Percentiles rank a stretch among this genome's conserved stretches.
Evolutionary conservation across 1,139 yeast genomes (phyloP).

Genomic region (Magnusiomyces ingens): DNA sequence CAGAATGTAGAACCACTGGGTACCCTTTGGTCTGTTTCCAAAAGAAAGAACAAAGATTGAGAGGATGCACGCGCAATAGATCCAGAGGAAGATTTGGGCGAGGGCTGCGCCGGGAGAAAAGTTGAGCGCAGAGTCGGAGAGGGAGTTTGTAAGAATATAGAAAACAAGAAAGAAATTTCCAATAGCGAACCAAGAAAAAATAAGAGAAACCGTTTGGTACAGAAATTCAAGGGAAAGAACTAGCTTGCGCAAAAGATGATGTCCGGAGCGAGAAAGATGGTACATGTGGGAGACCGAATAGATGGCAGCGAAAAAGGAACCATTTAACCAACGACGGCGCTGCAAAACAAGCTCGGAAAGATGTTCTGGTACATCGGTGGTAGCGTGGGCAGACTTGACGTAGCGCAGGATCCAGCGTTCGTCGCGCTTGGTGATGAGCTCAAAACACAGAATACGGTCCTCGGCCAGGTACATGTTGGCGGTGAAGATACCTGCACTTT

Average conservation of each 20-base stretch:
- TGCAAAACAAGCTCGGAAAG: conserved; percentile 69
- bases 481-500: conserved; percentile 61
- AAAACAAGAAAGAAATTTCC: conserved; percentile 74
- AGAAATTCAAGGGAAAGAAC: conserved; percentile 62
- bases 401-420: conserved; percentile 60
- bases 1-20: conserved; percentile 72
- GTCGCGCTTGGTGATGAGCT: conserved; percentile 63
- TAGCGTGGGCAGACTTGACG: conserved; percentile 71
- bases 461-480: conserved; percentile 84
- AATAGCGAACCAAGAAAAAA: conserved; percentile 75
- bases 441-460: conserved; percentile 77
- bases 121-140: conserved; percentile 47
- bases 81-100: conserved; percentile 80
- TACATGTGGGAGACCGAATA: conserved; percentile 69
- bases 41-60: conserved; percentile 86
- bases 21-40: conserved; percentile 93
- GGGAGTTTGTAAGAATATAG: conserved; percentile 63
- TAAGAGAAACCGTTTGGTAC: conserved; percentile 57
- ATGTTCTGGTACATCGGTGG: conserved; percentile 75
- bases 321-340: conserved; percentile 80
- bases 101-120: conserved; percentile 69
- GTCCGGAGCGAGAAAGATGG: conserved; percentile 62
- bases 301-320: conserved; percentile 76
- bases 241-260: conserved; percentile 54
- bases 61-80: conserved; percentile 79